Percentiles rank a stretch among this genome's conserved stretches.
phyloP scores from a whole-genome alignment of 306 rosid genomes.

The Argentina anserina region DNA sequence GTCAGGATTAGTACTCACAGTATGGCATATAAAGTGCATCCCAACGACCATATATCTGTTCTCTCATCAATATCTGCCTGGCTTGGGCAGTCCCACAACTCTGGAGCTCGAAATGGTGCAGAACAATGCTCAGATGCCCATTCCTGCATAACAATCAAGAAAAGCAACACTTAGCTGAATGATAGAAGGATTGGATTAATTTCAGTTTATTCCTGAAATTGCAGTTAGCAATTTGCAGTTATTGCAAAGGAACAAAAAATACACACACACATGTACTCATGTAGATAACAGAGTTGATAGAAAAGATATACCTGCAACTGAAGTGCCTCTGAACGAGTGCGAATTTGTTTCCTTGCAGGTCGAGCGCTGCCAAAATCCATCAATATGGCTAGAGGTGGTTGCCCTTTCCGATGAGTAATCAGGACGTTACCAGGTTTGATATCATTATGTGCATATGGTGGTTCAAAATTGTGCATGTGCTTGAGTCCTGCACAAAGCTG shows the following conservation, averaged over 20 bases:
- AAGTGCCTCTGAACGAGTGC: conserved; percentile 81
- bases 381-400: conserved; percentile 83
- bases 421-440: conserved; percentile 97
- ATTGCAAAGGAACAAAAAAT: not conserved
- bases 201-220: too few species aligned
- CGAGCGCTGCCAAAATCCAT: conserved; percentile 99
- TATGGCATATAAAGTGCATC: conserved; percentile 97
- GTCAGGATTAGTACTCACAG: conserved; percentile 54
- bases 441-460: conserved; percentile 95
- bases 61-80: conserved; percentile 83
- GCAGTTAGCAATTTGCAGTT: too few species aligned
- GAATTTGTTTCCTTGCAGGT: conserved; percentile 79
- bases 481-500: conserved; percentile 98
- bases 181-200: too few species aligned
- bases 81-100: conserved; percentile 99
- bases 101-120: conserved; percentile 97
- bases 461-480: conserved; percentile 92
- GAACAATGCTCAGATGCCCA: conserved; percentile 99
- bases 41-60: conserved; percentile 94
- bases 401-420: conserved; percentile 70
- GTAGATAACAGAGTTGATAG: not conserved
- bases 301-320: conserved; percentile 74
- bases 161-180: conserved; percentile 1
- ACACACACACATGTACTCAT: not conserved
- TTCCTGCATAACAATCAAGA: conserved; percentile 55